Percentiles rank a stretch among this genome's conserved stretches.
phyloP scores from a whole-genome alignment of 495 filamentous ascomycete genomes.

The Podospora appendiculata region DNA sequence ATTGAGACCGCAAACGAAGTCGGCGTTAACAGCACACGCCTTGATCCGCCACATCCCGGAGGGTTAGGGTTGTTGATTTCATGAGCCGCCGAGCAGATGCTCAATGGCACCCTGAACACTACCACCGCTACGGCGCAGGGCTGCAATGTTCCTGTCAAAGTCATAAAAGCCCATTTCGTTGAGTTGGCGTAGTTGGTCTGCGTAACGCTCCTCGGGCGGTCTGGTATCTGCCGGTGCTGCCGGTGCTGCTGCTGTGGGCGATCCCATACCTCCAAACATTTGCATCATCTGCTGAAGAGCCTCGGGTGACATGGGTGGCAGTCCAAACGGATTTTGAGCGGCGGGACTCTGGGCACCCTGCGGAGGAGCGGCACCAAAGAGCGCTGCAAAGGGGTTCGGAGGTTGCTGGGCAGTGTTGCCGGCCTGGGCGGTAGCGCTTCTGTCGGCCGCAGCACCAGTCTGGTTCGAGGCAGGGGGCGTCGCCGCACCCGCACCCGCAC shows the following conservation, averaged over 20 bases:
- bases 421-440: neutral
- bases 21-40: no score
- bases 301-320: constrained; percentile 22
- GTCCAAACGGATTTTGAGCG: constrained; percentile 14
- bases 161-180: constrained; percentile 99
- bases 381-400: constrained; percentile 16
- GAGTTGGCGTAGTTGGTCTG: constrained; percentile 80
- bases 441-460: neutral
- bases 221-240: constrained; percentile 61
- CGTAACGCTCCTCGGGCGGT: constrained; percentile 90
- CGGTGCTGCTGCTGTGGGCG: constrained; percentile 13
- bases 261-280: constrained; percentile 16
- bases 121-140: constrained; percentile 80
- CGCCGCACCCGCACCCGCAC: constrained; percentile 16
- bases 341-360: constrained; percentile 3
- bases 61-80: no score
- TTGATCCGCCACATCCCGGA: no score
- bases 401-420: constrained; percentile 3
- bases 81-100: constrained; percentile 45
- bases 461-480: constrained; percentile 1
- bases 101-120: constrained; percentile 95
- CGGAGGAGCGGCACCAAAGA: constrained; percentile 23
- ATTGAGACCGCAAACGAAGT: no score
- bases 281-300: constrained; percentile 41
- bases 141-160: constrained; percentile 86